Conservation (phyloP, 179 eudicot genomes). For the Drosera spatulata region DNA sequence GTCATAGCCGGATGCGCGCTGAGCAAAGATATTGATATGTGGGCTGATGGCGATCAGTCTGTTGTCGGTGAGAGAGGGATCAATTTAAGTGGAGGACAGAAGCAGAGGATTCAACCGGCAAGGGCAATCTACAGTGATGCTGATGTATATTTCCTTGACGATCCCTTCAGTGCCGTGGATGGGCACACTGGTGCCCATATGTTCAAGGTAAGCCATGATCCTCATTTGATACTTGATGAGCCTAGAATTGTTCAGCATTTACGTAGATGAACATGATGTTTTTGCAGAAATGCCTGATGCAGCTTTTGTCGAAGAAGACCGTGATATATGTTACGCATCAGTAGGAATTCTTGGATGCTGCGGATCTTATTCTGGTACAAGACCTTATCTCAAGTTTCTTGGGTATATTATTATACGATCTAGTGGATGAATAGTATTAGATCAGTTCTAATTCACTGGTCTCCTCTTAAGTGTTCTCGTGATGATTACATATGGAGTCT, state of each 20-base stretch:
- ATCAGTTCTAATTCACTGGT: too few relatives aligned
- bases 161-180: constrained; percentile 96
- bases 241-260: background rate
- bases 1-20: constrained; percentile 78
- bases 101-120: constrained; percentile 85
- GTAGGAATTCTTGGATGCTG: constrained; percentile 64
- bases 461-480: too few relatives aligned
- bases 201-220: constrained; percentile 47
- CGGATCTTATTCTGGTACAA: constrained; percentile 82
- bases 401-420: background rate
- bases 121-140: constrained; percentile 69
- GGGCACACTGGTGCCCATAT: constrained; percentile 87
- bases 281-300: constrained; percentile 59
- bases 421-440: too few relatives aligned
- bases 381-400: background rate
- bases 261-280: background rate
- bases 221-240: background rate
- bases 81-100: constrained; percentile 89
- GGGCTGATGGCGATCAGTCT: constrained; percentile 68
- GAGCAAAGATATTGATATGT: constrained; percentile 55
- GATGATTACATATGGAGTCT: too few relatives aligned
- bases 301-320: constrained; percentile 53
- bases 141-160: constrained; percentile 86
- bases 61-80: constrained; percentile 80
- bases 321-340: constrained; percentile 85